phyloP scores from a whole-genome alignment of 257 asterid genomes.

The Solanum tarijense region DNA sequence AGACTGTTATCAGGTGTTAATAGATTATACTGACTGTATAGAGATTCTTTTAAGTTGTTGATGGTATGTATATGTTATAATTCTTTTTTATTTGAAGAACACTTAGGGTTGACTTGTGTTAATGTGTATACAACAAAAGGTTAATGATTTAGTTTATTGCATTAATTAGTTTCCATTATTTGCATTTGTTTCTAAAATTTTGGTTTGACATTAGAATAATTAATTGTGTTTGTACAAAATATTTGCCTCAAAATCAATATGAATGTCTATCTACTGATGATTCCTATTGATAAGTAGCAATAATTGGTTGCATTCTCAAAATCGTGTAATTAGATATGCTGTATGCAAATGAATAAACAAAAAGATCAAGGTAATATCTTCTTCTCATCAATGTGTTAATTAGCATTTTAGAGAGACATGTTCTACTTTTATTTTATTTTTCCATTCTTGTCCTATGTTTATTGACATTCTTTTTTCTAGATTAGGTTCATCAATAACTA shows the following conservation, averaged over 20 bases:
- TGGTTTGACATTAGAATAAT: background rate
- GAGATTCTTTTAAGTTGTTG: background rate
- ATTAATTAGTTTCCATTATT: background rate
- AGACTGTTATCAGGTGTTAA: background rate
- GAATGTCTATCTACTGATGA: too few species aligned
- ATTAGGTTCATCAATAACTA: too few species aligned
- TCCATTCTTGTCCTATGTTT: too few species aligned
- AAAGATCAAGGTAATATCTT: too few species aligned
- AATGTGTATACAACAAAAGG: background rate
- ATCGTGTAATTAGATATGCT: background rate
- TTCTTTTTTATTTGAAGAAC: background rate
- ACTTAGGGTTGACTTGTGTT: background rate
- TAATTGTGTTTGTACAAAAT: background rate
- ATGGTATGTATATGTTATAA: background rate
- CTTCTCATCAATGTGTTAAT: too few species aligned
- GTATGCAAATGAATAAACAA: too few species aligned
- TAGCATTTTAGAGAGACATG: too few species aligned
- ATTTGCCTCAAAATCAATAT: too few species aligned
- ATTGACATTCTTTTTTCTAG: too few species aligned
- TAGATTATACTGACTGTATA: too few species aligned
- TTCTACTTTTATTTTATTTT: too few species aligned
- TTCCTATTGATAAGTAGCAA: too few species aligned
- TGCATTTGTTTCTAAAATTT: background rate
- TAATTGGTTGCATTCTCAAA: background rate
- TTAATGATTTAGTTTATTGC: background rate